Base-by-base conservation (phyloP, 805 yeast species). In the Yamadazyma tumulicola region DNA sequence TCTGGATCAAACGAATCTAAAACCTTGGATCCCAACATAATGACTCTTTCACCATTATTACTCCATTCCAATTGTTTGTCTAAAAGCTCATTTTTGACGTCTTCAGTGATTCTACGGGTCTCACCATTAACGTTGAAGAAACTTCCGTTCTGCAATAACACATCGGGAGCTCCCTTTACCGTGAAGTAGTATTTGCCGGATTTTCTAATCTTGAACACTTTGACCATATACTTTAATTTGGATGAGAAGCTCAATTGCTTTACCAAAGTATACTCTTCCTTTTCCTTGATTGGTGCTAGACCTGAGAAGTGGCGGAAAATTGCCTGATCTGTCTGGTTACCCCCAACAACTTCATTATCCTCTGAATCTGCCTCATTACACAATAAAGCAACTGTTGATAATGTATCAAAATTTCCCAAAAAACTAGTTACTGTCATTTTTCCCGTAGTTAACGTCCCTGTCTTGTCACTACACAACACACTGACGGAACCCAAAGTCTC, bases 401-500 rank as follows among this genome's bases (percentile, higher is more conserved):
- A 31, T 15, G 27, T 41, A 11, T 37, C 32, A 15, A 31, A 32
- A 18, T 43, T 44, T 7, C 37, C 38, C 26, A 16, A 22, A 14
- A 19, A 25, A 14, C 29, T 48, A 2, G 66, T 63, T 2, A 67
- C 72, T 19, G 54, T 39, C 74, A 74, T 72, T 37, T 62, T 61
- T 48, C 74, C 74, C 43, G 72, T 61, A 18, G 81, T 75, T 31
- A 75, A 54, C 4, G 72, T 66, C 11, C 72, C 72, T 5, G 72
- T 66, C 38, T 66, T 66, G 39, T 65, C 72, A 19, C 63, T 59
- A 41, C 70, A 66, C 23, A 65, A 45, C 33, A 51, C 76, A 47
- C 72, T 71, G 15, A 75, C 73, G 11, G 75, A 65, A 11, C 81
- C 83, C 43, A 77, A 57, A 12, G 81, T 76, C 49, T 77, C 82